Evolutionary conservation across 1,284 basidiomycete species (phyloP), one percentile per base, ranked within the genome.

Genomic region (Ustilago cynodontis): DNA sequence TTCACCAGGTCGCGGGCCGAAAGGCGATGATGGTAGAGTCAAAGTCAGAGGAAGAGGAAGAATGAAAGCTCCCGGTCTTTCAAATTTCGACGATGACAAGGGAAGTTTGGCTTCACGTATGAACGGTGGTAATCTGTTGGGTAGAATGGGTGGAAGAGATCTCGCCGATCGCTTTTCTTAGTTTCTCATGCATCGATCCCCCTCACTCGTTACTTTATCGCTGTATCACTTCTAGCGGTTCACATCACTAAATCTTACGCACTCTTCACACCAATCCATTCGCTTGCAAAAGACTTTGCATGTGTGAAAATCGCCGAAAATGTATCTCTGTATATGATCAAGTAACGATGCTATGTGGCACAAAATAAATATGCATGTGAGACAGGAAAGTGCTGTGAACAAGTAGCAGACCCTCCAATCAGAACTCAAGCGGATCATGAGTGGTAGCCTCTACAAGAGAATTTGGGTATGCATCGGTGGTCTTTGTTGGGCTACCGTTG

Each of bases 391-490:
- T 54, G 52, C 52, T 20, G 39, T 49, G 16, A 28, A 49, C 20
- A 8, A 49, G 24, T 10, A 37, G 3, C 35, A 8, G 3, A 37
- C 8, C 14, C 35, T 33, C 35, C 14, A 35, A 28, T 61, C 53
- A 78, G 55, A 80, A 78, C 56, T 80, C 75, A 52, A 80, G 59
- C 1, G 71, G 65, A 37, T 55, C 57, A 51, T 80, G 78, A 28
- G 75, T 75, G 4, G 72, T 77, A 11, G 58, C 63, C 26, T 75
- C 71, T n/a, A 68, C 33, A 39, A 29, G 14, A 2, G 62, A 51
- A 22, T 29, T 29, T 28, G 60, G 54, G 53, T 71, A 71, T 54
- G 57, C 20, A 13, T n/a, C 39, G 24, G 43, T 24, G 4, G 26
- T 13, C 59, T 77, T 75, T 6, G 72, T 60, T 7, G 72, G 72